Base-by-base conservation (phyloP, 108 stramenopile genomes). In the Pseudonitzschia pungens region DNA sequence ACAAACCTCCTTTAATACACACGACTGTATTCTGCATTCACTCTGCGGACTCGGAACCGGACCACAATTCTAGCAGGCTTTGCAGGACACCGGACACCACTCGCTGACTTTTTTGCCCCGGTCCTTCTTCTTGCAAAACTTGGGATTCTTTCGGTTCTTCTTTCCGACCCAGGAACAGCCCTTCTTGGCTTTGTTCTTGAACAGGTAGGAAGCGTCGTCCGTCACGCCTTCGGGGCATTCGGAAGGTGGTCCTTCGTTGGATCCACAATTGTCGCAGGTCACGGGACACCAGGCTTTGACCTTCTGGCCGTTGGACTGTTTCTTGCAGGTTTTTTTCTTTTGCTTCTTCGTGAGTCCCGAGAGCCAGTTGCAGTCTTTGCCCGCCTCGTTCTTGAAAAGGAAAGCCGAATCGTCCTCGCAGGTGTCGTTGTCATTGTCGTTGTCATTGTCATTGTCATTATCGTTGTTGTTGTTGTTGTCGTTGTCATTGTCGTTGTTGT, bases 341-440 rank as follows among this genome's bases (percentile, higher is more conserved):
- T 48, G 14, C 0, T 58, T 16, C n/a, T n/a, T n/a, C n/a, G n/a
- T n/a, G n/a, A n/a, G n/a, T n/a, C n/a, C n/a, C n/a, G n/a, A n/a
- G 57, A 58, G 20, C 57, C 57, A 58, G 0, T 58, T 14, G 0
- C 57, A 58, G 29, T 58, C 57, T 58, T 58, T 58, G 29, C 29
- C 29, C 3, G 27, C 15, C 14, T 31, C 27, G n/a, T 18, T n/a
- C 27, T 22, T 27, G 26, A 58, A 58, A 5, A 28, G 27, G 26
- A 58, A 58, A 26, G 24, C 0, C 12, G 29, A 14, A 31, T 58
- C 57, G 57, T 58, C 57, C 29, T 58, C 24, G 57, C 57, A 58
- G 29, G 26, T 31, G 15, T 14, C 29, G 27, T 58, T n/a, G 4
- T 58, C 57, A 31, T 31, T n/a, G 14, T 58, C 57, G 29, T 58